These are phyloP conservation scores for Botrytis medusae DNA, from an alignment of 2,329 filamentous ascomycete species.

Conservation along the genomic window DNA sequence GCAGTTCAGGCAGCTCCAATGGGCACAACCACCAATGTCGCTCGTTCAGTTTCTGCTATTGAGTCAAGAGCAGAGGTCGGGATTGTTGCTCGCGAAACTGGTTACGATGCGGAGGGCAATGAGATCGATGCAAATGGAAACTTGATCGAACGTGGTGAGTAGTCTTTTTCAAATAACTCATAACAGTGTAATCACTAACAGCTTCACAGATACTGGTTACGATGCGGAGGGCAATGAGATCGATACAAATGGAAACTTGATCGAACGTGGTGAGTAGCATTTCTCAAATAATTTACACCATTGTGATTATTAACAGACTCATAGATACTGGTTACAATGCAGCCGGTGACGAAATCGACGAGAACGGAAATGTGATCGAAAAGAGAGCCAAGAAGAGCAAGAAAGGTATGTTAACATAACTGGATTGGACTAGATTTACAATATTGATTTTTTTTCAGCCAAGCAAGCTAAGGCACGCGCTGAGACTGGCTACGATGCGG, in stretches of 20 bases:
- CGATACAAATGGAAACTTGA: neutral
- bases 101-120: neutral
- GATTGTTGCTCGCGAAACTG: neutral
- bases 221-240: constrained; percentile 8
- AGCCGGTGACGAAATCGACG: neutral
- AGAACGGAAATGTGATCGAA: neutral
- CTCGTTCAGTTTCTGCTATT: constrained; percentile 18
- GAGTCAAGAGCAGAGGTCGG: constrained; percentile 12
- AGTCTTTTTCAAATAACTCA: too few species aligned
- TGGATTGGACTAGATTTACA: neutral
- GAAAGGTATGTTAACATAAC: neutral
- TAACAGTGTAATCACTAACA: too few species aligned
- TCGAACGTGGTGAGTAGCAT: neutral
- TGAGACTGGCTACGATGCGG: constrained; percentile 24
- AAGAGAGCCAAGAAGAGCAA: constrained; percentile 4
- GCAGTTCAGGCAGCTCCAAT: constrained; percentile 32
- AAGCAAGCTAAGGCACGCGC: neutral
- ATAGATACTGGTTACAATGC: neutral
- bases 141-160: neutral
- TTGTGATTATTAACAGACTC: neutral
- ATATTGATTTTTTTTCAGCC: neutral
- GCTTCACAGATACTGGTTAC: neutral
- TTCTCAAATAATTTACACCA: neutral
- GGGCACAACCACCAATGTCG: constrained; percentile 12
- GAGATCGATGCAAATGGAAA: constrained; percentile 1